Percentiles rank a stretch among this genome's conserved stretches.
These are phyloP conservation scores for Xylaria curta DNA, from an alignment of 495 filamentous ascomycete genomes.

Conservation along the genomic window DNA sequence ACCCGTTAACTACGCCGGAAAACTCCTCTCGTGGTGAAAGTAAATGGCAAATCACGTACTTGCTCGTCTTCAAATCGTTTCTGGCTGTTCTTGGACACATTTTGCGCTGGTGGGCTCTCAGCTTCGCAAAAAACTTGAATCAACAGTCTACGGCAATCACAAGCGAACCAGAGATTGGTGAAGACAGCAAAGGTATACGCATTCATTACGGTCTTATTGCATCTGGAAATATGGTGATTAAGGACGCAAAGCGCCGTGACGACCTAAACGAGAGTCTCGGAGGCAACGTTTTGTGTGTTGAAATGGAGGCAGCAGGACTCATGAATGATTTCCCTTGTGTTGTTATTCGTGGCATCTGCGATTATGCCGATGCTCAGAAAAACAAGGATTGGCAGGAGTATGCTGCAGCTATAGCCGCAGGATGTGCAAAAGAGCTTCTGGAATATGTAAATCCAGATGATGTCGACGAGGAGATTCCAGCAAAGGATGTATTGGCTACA, in stretches of 20 bases:
- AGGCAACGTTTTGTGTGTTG: slow-evolving; percentile 44
- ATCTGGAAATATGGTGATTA: slow-evolving; percentile 30
- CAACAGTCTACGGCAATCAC: too few species aligned
- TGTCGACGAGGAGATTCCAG: neutral
- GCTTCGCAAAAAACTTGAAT: too few species aligned
- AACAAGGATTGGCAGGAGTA: slow-evolving; percentile 43
- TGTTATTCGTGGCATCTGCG: slow-evolving; percentile 44
- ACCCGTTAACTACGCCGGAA: too few species aligned
- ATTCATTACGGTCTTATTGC: slow-evolving; percentile 38
- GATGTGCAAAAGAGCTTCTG: slow-evolving; percentile 29
- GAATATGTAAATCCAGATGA: neutral
- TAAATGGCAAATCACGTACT: too few species aligned
- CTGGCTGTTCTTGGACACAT: too few species aligned
- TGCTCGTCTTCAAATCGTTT: too few species aligned
- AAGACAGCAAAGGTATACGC: too few species aligned
- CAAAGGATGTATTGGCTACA: neutral
- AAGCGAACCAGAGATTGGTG: too few species aligned
- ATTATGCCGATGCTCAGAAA: slow-evolving; percentile 47
- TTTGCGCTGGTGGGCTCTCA: too few species aligned
- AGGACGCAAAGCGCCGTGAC: too few species aligned
- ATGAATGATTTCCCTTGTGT: slow-evolving; percentile 39
- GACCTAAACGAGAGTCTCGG: neutral
- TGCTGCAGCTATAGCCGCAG: slow-evolving; percentile 40
- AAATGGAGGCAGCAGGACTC: slow-evolving; percentile 44
- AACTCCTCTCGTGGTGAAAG: too few species aligned